Evolutionary conservation across 768 basidiomycete genomes (phyloP), one percentile per base, ranked within the genome.

Genomic region (Jaapia argillacea): DNA sequence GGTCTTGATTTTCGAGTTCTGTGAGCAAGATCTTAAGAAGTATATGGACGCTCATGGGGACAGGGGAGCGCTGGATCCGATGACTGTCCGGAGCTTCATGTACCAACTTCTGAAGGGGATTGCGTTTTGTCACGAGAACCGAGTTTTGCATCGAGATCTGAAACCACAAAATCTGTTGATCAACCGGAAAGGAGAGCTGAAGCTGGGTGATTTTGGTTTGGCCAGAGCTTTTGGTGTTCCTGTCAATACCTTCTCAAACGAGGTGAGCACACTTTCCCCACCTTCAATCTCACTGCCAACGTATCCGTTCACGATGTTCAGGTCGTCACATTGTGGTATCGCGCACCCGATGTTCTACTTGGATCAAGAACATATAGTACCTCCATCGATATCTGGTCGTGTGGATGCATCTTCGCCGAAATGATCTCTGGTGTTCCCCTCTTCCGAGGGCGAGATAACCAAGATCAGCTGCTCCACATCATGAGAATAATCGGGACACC

Each of bases 31-130:
- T 66, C 73, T 99, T 37, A 99, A 99, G 65, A 92, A 91, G 59
- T 98, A 97, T 63, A 99, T 99, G 96, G 96, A 99, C 61, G 84
- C 88, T 26, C 84, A 96, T 54, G 96, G 96, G 44, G 92, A 98
- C 51, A 79, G 93, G 36, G 92, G 96, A 43, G 92, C 94, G 3
- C 74, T 99, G 35, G 91, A 96, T 49, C 80, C 87, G 6, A 72
- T 74, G 36, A 91, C 88, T 3, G 71, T 98, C 47, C 82, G 89
- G 45, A 92, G 88, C 58, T 99, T 99, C 66, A 96, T 98, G 85
- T 94, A 85, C 62, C 96, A 99, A 60, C 77, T 98, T 20, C 72
- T 98, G 52, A 93, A 90, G 62, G 96, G 96, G 40, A 97, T 92
- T 40, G 91, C 91, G 4, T 98, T 96, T 64, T 98, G 94, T 58